Conservation (phyloP, 2,329 filamentous ascomycete genomes). For the Scorias spongiosa region DNA sequence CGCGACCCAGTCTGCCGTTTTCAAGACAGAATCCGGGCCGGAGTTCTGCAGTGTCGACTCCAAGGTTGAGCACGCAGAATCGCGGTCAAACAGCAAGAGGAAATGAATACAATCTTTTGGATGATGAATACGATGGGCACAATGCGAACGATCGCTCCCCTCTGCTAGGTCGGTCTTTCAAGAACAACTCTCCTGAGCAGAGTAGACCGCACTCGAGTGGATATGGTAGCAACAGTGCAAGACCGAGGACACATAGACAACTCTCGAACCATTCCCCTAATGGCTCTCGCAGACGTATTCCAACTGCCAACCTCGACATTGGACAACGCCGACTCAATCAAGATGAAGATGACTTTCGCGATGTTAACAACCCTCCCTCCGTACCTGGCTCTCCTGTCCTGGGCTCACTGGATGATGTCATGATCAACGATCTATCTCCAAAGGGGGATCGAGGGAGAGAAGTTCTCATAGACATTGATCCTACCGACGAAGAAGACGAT, state of each 20-base stretch:
- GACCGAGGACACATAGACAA: conserved; percentile 8
- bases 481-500: conserved; percentile 12
- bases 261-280: conserved; percentile 12
- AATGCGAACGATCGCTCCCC: conserved; percentile 39
- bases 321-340: conserved; percentile 5
- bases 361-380: conserved; percentile 52
- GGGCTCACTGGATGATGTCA: conserved; percentile 44
- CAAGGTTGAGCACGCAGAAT: conserved; percentile 4
- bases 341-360: conserved; percentile 29
- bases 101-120: conserved; percentile 26
- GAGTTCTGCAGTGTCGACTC: conserved; percentile 1
- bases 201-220: conserved; percentile 13
- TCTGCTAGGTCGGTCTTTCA: conserved; percentile 29
- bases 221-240: conserved; percentile 1
- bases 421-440: conserved; percentile 51
- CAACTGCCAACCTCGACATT: neutral
- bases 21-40: conserved; percentile 7
- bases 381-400: conserved; percentile 43
- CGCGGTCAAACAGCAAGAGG: conserved; percentile 4
- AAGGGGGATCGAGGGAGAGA: conserved; percentile 26
- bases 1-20: conserved; percentile 12
- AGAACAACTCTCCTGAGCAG: conserved; percentile 13
- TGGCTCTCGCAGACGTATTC: conserved; percentile 8
- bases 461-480: conserved; percentile 36
- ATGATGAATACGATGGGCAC: conserved; percentile 31